A percentile compares a stretch with the other conserved stretches of the same genome.
Evolutionary conservation across 768 basidiomycete species (phyloP).

Genomic region (Chalciporus chontae): DNA sequence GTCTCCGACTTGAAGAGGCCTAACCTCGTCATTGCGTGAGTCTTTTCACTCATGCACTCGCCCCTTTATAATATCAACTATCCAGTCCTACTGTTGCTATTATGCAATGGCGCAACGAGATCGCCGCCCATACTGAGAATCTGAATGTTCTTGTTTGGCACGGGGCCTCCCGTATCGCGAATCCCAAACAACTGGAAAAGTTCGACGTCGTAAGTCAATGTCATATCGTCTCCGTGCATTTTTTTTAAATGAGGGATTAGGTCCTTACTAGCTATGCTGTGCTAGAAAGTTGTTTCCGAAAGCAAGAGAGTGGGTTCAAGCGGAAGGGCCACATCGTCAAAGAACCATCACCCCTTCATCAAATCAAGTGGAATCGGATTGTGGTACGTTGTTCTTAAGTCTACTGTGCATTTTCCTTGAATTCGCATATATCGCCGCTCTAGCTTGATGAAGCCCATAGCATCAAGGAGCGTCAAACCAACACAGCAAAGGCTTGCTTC

Average conservation of each 20-base stretch:
- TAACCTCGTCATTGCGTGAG: slow-evolving; percentile 89
- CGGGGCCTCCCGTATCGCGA: slow-evolving; percentile 66
- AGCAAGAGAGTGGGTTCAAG: slow-evolving; percentile 91
- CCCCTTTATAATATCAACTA: neutral
- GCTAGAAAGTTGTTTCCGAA: slow-evolving; percentile 87
- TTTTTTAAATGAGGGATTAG: slow-evolving; percentile 31
- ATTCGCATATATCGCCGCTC: neutral
- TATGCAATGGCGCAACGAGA: slow-evolving; percentile 92
- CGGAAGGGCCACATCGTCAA: slow-evolving; percentile 79
- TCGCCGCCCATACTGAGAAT: slow-evolving; percentile 78
- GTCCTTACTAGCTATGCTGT: slow-evolving; percentile 87
- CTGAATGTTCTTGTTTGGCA: slow-evolving; percentile 93
- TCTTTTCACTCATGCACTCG: slow-evolving; percentile 6
- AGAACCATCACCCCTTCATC: slow-evolving; percentile 83
- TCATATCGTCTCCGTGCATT: neutral
- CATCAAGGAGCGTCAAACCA: slow-evolving; percentile 92
- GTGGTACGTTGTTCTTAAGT: slow-evolving; percentile 46
- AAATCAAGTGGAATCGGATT: slow-evolving; percentile 80
- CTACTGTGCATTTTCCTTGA: neutral
- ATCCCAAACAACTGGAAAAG: slow-evolving; percentile 68
- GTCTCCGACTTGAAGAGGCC: slow-evolving; percentile 75
- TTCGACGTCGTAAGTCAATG: slow-evolving; percentile 72
- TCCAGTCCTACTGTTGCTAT: slow-evolving; percentile 49
- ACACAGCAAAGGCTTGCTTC: slow-evolving; percentile 97
- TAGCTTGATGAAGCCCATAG: slow-evolving; percentile 96